These are phyloP conservation scores for Rhizophora mangle DNA, from an alignment of 345 rosid genomes.

Conservation along the genomic window DNA sequence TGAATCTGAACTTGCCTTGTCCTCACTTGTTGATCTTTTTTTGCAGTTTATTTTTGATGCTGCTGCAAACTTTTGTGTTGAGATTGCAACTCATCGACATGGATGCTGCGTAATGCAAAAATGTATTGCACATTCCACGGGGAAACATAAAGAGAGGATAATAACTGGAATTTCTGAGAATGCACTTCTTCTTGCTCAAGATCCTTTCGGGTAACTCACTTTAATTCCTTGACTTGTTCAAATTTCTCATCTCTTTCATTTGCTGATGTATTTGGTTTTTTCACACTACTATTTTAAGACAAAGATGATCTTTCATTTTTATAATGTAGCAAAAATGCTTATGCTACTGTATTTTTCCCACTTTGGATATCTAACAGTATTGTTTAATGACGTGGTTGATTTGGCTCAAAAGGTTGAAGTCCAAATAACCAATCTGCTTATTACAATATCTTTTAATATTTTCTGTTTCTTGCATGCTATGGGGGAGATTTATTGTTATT, in stretches of 20 bases:
- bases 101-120: conserved; percentile 76
- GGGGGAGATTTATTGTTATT: too few species aligned
- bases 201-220: conserved; percentile 62
- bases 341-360: neutral
- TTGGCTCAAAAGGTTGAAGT: neutral
- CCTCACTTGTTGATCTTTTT: conserved; percentile 1
- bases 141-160: conserved; percentile 45
- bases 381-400: too few species aligned
- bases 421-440: neutral
- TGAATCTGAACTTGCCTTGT: conserved; percentile 1
- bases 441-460: too few species aligned
- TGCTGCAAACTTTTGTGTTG: conserved; percentile 54
- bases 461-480: too few species aligned
- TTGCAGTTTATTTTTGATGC: conserved; percentile 65
- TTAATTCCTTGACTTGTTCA: conserved; percentile 1
- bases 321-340: neutral
- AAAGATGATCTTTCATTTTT: neutral
- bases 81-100: conserved; percentile 69
- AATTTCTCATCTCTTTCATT: neutral
- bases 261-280: neutral
- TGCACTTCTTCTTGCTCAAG: conserved; percentile 58
- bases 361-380: neutral
- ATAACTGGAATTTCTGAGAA: conserved; percentile 47
- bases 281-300: neutral
- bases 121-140: conserved; percentile 52